phyloP scores from a whole-genome alignment of 371 early-diverging fungal genomes.

The Mortierella sp. region DNA sequence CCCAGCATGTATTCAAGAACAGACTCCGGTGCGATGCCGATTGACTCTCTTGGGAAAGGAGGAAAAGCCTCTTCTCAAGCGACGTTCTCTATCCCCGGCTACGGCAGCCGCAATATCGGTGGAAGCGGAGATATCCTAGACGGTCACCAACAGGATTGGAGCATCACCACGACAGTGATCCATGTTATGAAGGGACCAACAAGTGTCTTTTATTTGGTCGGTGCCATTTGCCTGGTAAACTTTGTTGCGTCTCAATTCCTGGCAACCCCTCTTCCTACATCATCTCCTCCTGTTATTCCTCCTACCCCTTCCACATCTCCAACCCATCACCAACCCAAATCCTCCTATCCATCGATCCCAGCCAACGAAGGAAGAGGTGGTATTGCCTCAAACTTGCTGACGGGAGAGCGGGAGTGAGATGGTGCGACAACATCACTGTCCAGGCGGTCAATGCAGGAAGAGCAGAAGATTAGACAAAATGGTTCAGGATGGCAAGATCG shows the following conservation, averaged over 20 bases:
- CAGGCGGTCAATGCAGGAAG: too few relatives aligned
- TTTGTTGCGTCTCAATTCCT: slow-evolving; percentile 19
- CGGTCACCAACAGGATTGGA: too few relatives aligned
- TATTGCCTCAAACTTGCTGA: background rate
- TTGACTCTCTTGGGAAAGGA: too few relatives aligned
- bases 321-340: background rate
- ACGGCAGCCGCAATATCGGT: too few relatives aligned
- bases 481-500: too few relatives aligned
- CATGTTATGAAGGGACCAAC: slow-evolving; percentile 22
- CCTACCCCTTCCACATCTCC: background rate
- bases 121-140: too few relatives aligned
- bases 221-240: slow-evolving; percentile 24
- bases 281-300: background rate
- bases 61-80: too few relatives aligned
- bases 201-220: slow-evolving; percentile 28
- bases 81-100: too few relatives aligned
- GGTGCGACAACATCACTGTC: too few relatives aligned
- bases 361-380: background rate
- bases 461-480: too few relatives aligned
- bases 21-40: too few relatives aligned
- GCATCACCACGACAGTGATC: background rate
- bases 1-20: too few relatives aligned
- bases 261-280: background rate
- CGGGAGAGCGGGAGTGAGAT: background rate
- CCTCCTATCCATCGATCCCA: background rate